Conservation (phyloP, 495 filamentous ascomycete genomes). For the Podospora anserina region DNA sequence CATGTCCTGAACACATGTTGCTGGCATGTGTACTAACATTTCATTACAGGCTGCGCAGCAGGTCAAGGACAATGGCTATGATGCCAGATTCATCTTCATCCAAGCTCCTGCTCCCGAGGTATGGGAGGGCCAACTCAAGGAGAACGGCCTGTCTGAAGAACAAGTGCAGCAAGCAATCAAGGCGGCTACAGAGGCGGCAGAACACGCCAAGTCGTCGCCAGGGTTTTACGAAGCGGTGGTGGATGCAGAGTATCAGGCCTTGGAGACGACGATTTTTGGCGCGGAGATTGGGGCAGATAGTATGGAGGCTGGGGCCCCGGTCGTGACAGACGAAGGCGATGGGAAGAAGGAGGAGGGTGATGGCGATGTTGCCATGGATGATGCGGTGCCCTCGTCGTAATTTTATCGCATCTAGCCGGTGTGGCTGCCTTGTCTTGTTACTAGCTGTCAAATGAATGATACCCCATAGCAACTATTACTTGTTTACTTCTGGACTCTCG, state of each 20-base stretch:
- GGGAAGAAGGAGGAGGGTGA: slow-evolving; percentile 8
- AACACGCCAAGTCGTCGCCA: slow-evolving; percentile 53
- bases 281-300: slow-evolving; percentile 4
- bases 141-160: slow-evolving; percentile 61
- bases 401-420: not conserved
- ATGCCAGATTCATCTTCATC: slow-evolving; percentile 71
- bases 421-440: not conserved
- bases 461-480: slow-evolving; percentile 23
- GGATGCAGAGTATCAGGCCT: slow-evolving; percentile 51
- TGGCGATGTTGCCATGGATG: slow-evolving; percentile 25
- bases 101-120: slow-evolving; percentile 61
- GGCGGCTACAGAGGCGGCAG: slow-evolving; percentile 63
- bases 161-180: slow-evolving; percentile 57
- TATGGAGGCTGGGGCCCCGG: not conserved
- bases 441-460: not conserved
- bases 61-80: slow-evolving; percentile 65
- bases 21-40: slow-evolving; percentile 18
- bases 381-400: not conserved
- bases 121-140: slow-evolving; percentile 58
- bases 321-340: slow-evolving; percentile 6
- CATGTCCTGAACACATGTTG: not conserved
- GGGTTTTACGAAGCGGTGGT: slow-evolving; percentile 65
- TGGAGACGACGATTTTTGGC: slow-evolving; percentile 28
- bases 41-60: slow-evolving; percentile 61
- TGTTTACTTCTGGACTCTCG: slow-evolving; percentile 29